Base-by-base conservation (phyloP, 768 basidiomycete genomes). In the Lactifluus piperatus region DNA sequence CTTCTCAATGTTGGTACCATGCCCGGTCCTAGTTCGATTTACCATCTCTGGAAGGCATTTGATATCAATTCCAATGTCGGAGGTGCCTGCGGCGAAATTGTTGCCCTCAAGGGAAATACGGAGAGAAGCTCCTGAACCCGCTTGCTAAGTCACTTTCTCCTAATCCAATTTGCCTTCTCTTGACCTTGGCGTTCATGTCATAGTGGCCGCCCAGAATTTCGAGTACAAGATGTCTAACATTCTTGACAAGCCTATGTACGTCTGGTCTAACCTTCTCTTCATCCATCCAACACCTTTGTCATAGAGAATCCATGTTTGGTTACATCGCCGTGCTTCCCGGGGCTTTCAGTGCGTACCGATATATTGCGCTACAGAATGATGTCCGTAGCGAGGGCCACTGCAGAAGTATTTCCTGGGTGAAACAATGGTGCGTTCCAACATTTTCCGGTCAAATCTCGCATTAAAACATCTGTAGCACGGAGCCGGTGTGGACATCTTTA, bases 351-450 rank as follows among this genome's bases (percentile, higher is more conserved):
- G 94, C 93, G 2, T 95, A 93, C 69, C 75, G 89, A 49, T 91
- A 94, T 69, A 91, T 94, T 59, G 94, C 93, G 10, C 70, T 97
- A 54, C 89, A 93, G 74, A 97, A 97, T 67, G 91, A 95, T 59
- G 68, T 72, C 0, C 76, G 69, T 24, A 94, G 94, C 0, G 83
- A 93, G 65, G 95, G 94, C 0, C 92, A 0, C 68, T 97, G 65
- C 88, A 92, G 67, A 92, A 95, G 72, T 98, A 99, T 75, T 99
- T 99, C 78, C 74, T 97, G 24, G 97, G 97, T 5, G 97, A 99
- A 77, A 92, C 86, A 67, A 87, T 97, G 86, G 83, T 84, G 56
- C 36, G 77, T 65, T 20, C 18, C 8, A 39, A 14, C 14, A 16
- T 20, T 46, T 63, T 41, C 52, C 52, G 30, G 65, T 56, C 10